Evolutionary conservation across 768 basidiomycete genomes (phyloP), one percentile per base, ranked within the genome.

Genomic region (Peribolospora baueri): DNA sequence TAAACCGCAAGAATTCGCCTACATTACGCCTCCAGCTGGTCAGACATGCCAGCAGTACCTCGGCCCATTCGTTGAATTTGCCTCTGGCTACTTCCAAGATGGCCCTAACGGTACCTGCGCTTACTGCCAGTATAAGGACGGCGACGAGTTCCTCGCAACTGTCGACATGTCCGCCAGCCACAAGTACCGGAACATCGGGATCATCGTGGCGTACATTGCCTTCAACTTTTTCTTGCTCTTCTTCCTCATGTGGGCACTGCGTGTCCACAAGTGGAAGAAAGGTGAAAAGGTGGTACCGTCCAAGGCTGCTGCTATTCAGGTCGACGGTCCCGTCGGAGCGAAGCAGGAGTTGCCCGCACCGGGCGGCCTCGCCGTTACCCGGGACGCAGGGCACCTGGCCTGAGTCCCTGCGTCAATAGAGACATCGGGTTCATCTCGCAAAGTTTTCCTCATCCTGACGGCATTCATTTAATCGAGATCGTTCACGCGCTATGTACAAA

Each of bases 1-100:
- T 53, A 59, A 48, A 7, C 46, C 46, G 7, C 9, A 37, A 13
- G 52, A 61, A 42, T 58, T 59, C 57, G 50, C 52, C 50, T 13
- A 38, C 48, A 14, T 64, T 55, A 54, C 59, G 46, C 63, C 63
- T 41, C 61, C 61, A 2, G 53, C 59, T 3, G 61, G 61, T 2
- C 39, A 51, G 52, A 52, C 54, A 8, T 64, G 63, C 51, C 51
- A 54, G 46, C 42, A 39, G 5, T 64, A 52, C 56, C 58, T 64
- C 38, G 14, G 40, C 14, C 6, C 46, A 9, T 64, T 53, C 59
- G 57, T 58, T 8, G 8, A 50, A 10, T 9, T 37, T 3, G 14
- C 37, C 10, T 56, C 50, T 25, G 61, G 63, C 3, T 62, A 61
- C 56, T 53, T 61, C 8, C 48, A 49, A 11, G 45, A 56, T 40